Percentiles rank a stretch among this genome's conserved stretches.
Conservation (phyloP, 2,329 filamentous ascomycete genomes). For the Ceratocystis albifundus region DNA sequence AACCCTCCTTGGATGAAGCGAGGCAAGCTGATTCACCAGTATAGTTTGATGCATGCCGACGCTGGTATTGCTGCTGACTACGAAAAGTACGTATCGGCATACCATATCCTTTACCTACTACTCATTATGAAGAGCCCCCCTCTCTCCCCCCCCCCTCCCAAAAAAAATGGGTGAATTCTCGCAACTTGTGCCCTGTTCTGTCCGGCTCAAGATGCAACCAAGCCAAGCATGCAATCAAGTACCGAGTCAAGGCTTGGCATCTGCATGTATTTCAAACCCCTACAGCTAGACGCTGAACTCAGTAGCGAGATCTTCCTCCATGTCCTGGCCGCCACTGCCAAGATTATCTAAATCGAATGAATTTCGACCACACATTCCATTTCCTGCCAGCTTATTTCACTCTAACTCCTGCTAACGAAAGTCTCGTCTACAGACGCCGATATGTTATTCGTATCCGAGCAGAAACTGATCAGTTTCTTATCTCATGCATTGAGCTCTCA, state of each 20-base stretch:
- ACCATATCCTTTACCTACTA: background rate
- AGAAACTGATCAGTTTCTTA: slow-evolving; percentile 61
- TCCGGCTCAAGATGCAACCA: background rate
- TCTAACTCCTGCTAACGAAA: background rate
- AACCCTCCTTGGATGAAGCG: slow-evolving; percentile 42
- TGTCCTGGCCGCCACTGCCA: background rate
- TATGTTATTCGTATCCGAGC: slow-evolving; percentile 61
- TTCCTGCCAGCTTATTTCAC: background rate
- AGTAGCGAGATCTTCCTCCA: background rate
- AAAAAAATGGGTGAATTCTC: too few relatives aligned
- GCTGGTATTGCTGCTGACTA: slow-evolving; percentile 64
- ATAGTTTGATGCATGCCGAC: slow-evolving; percentile 63
- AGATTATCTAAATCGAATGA: background rate
- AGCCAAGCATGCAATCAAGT: slow-evolving; percentile 6
- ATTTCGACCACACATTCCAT: background rate
- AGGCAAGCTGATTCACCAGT: slow-evolving; percentile 51
- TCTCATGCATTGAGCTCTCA: slow-evolving; percentile 53
- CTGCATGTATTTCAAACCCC: background rate
- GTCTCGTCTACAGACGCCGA: slow-evolving; percentile 35
- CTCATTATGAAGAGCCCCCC: background rate
- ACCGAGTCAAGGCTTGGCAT: background rate
- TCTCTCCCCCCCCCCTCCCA: too few relatives aligned
- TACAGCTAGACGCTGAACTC: background rate
- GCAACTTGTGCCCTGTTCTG: background rate
- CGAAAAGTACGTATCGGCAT: slow-evolving; percentile 44